Evolutionary conservation across 2,329 filamentous ascomycete species (phyloP).

Genomic region (Cladosporium cucumerinum): DNA sequence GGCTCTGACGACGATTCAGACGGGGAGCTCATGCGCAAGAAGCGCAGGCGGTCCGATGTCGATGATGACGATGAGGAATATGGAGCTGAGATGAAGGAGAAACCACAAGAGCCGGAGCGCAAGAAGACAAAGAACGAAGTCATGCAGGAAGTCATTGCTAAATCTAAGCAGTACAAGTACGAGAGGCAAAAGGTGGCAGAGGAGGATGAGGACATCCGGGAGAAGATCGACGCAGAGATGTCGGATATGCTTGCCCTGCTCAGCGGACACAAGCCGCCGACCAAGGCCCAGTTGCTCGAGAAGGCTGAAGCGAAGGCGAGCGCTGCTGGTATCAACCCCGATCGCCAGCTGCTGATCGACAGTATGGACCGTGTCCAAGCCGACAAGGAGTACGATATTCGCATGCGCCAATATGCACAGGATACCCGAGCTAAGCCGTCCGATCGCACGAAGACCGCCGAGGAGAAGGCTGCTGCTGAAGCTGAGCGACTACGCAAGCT

Average conservation of each 20-base stretch:
- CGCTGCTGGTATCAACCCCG: constrained; percentile 53
- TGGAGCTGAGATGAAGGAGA: constrained; percentile 42
- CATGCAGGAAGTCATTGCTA: constrained; percentile 96
- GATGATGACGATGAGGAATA: constrained; percentile 47
- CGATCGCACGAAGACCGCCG: constrained; percentile 85
- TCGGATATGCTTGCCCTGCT: constrained; percentile 72
- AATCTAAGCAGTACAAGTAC: constrained; percentile 93
- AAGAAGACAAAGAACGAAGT: constrained; percentile 89
- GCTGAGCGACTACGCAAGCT: constrained; percentile 72
- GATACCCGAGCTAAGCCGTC: constrained; percentile 83
- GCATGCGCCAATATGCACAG: constrained; percentile 75
- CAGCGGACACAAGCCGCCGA: constrained; percentile 48
- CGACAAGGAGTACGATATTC: constrained; percentile 83
- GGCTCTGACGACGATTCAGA: constrained; percentile 38
- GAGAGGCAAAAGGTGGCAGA: constrained; percentile 91
- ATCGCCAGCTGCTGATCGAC: constrained; percentile 58
- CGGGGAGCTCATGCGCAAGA: constrained; percentile 41
- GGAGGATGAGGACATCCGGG: constrained; percentile 82
- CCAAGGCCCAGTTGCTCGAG: constrained; percentile 21
- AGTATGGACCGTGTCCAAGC: constrained; percentile 63
- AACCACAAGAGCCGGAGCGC: constrained; percentile 60
- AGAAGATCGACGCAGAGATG: constrained; percentile 80
- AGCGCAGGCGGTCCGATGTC: constrained; percentile 38
- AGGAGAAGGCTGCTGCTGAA: constrained; percentile 77
- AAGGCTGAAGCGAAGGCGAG: constrained; percentile 30